phyloP scores from a whole-genome alignment of 495 filamentous ascomycete species.

The Podospora tetraspora region DNA sequence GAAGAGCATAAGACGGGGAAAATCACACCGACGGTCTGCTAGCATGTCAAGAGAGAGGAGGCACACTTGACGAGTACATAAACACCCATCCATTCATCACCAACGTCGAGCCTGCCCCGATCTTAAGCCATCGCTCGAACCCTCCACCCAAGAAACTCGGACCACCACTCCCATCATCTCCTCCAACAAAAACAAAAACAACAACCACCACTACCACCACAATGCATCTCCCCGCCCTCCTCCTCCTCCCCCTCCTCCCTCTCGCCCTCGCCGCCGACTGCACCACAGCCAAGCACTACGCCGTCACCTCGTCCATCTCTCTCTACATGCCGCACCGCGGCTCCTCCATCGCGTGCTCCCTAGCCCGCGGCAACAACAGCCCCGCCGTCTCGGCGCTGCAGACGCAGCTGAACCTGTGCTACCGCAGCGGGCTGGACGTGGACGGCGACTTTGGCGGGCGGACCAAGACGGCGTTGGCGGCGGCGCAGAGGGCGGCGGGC shows the following conservation, averaged over 20 bases:
- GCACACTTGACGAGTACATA: neutral
- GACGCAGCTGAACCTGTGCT: slow-evolving; percentile 14
- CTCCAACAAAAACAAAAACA: neutral
- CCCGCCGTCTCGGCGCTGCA: slow-evolving; percentile 12
- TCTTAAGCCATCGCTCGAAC: neutral
- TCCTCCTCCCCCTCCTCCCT: neutral
- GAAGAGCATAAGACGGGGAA: neutral
- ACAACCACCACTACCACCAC: neutral
- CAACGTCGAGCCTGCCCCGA: neutral
- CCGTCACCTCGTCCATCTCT: neutral
- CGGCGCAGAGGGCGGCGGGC: slow-evolving; percentile 1
- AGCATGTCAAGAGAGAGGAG: neutral
- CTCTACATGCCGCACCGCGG: slow-evolving; percentile 17
- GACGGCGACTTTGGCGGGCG: slow-evolving; percentile 13
- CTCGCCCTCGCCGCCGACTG: slow-evolving; percentile 8
- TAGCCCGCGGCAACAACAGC: slow-evolving; percentile 7
- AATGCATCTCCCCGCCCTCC: slow-evolving; percentile 6
- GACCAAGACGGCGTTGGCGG: slow-evolving; percentile 10
- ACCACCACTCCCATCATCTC: neutral
- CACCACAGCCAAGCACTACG: slow-evolving; percentile 8
- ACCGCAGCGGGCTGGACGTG: slow-evolving; percentile 8
- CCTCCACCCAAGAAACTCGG: neutral
- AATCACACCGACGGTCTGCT: neutral
- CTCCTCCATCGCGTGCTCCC: slow-evolving; percentile 12
- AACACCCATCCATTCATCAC: neutral